Evolutionary conservation across 208 protist species (phyloP), one percentile per base, ranked within the genome.

Genomic region (Phytomonas francai): DNA sequence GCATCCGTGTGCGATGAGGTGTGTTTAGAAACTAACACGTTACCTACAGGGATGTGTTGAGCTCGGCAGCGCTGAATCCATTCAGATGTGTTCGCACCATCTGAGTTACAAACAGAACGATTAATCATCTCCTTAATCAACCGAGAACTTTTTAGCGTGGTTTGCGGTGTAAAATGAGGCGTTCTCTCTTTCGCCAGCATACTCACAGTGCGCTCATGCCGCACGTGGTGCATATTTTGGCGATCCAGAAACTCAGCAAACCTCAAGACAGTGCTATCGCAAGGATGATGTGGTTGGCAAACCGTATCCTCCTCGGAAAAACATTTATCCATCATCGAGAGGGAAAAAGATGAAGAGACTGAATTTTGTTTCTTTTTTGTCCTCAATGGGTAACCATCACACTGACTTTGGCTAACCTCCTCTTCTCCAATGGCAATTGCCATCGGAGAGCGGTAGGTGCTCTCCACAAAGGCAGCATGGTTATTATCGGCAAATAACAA

Each of bases 231-330:
- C 25, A 69, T 81, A 62, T 89, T 84, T 57, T 94, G 89, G 0
- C 89, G 84, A 0, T 82, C 66, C 19, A 92, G 77, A 79, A 94
- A 94, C 54, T 90, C 83, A n/a, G 39, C 4, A 33, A 66, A 66
- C 1, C 45, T 3, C 19, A 63, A 3, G 12, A 12, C 14, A 65
- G 14, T 49, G 12, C 12, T 19, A 49, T 49, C 39, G 12, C 39
- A 49, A 49, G 39, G 2, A 22, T 19, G 39, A 49, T 49, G 39
- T 12, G 4, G 39, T 49, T 49, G 39, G 14, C 39, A 49, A 49
- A 49, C 14, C 39, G 39, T 49, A 12, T 49, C 39, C 14, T 49
- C 12, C 14, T 3, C 12, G 14, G 39, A 49, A 49, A 19, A 49
- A 49, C 16, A 49, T 49, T 49, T 49, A 49, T 19, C 39, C 4